Evolutionary conservation across 176 grass and related monocot genomes (phyloP).

Genomic region (Triticum dicoccoides): DNA sequence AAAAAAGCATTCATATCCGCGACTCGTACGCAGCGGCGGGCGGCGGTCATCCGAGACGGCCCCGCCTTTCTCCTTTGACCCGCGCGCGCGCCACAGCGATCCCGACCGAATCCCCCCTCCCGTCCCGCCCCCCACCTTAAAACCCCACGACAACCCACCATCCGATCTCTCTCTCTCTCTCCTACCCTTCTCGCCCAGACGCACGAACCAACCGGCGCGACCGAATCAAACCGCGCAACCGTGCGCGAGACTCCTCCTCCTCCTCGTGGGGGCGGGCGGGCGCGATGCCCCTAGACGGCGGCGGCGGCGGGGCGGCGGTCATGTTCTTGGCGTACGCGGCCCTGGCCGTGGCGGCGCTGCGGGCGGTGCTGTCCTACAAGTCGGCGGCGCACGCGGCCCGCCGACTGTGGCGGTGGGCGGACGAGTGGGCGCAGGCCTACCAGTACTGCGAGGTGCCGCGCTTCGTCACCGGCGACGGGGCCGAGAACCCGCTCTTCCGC

Average conservation of each 20-base stretch:
- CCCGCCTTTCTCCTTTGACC: constrained; percentile 41
- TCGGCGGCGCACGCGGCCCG: constrained; percentile 48
- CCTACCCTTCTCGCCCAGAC: neutral
- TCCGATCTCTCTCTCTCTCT: neutral
- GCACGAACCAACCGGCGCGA: constrained; percentile 14
- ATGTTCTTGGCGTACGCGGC: constrained; percentile 15
- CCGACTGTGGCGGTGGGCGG: constrained; percentile 63
- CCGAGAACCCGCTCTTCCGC: constrained; percentile 90
- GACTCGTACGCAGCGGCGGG: neutral
- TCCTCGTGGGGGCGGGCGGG: neutral
- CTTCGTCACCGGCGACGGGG: constrained; percentile 16
- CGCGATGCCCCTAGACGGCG: constrained; percentile 29
- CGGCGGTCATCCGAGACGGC: neutral
- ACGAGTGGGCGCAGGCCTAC: constrained; percentile 81
- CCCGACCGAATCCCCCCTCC: neutral
- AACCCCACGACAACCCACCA: constrained; percentile 9
- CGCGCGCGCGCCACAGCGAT: constrained; percentile 19
- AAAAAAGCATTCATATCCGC: neutral
- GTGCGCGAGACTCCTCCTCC: constrained; percentile 13
- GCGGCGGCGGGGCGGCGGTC: neutral
- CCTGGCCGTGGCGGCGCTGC: constrained; percentile 36
- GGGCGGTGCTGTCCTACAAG: constrained; percentile 65
- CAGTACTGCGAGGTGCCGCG: constrained; percentile 90
- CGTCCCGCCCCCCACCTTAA: neutral
- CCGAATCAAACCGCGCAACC: constrained; percentile 37